Base-by-base conservation (phyloP, 2,329 filamentous ascomycete species). In the Hypoxylon sp. region DNA sequence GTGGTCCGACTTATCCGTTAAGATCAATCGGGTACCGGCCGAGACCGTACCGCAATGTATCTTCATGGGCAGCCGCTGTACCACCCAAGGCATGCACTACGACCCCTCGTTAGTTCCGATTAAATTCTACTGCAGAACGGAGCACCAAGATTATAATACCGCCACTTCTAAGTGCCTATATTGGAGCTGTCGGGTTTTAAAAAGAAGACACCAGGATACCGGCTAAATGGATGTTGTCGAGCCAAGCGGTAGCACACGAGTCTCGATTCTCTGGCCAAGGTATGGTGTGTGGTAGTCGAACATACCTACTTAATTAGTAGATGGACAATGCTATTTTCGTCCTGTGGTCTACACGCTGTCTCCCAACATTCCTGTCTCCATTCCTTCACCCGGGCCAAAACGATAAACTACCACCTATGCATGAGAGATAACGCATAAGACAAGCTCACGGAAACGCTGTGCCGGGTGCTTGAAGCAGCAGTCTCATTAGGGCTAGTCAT, bases 201-300 rank as follows among this genome's bases (percentile, higher is more conserved):
- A 59, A 14, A 20, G 31, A 63, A 22, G 30, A 25, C 27, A 35
- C 11, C 31, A 40, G 22, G 30, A 25, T 31, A 48, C 59, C 66
- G 66, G 66, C 56, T 69, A 66, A 69, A 69, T 50, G 54, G 62
- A 17, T 63, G n/a, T 44, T 59, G n/a, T 61, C 50, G 25, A 63
- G 62, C 62, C 66, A 69, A 66, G 66, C 54, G 50, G 10, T 6
- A 56, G 22, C 37, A 57, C 25, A 37, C 51, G 42, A 46, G 62
- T 62, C 66, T 69, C 66, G 59, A 65, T 59, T 56, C 35, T 61
- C 35, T 10, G 6, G 13, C 25, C 17, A 33, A 17, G 42, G 35
- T 14, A 3, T 60, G 50, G 35, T 33, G 46, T 33, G 46, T 25
- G n/a, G 40, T 42, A 17, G n/a, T 6, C 17, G 27, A 20, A 17